Evolutionary conservation across 306 rosid species (phyloP).

Genomic region (Hippophae rhamnoides): DNA sequence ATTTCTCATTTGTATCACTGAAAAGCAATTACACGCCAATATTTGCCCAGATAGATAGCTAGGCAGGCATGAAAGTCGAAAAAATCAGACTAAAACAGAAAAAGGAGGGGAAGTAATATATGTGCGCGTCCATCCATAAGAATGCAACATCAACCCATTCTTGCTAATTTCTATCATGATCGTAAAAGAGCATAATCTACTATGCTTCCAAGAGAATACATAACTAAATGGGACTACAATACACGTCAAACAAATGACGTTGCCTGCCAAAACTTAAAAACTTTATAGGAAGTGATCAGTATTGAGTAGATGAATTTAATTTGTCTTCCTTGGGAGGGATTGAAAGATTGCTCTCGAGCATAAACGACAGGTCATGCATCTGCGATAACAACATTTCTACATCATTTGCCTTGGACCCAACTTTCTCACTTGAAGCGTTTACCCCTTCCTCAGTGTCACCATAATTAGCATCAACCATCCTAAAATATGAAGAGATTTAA

Average conservation of each 20-base stretch:
- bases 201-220: neutral
- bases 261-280: neutral
- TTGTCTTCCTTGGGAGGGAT: slow-evolving; percentile 49
- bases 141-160: too few species aligned
- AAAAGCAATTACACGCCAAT: too few species aligned
- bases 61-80: too few species aligned
- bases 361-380: slow-evolving; percentile 80
- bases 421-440: slow-evolving; percentile 26
- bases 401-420: slow-evolving; percentile 35
- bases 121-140: too few species aligned
- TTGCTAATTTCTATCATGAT: too few species aligned
- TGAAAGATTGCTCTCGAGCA: slow-evolving; percentile 64
- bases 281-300: neutral
- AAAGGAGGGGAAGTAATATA: too few species aligned
- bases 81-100: too few species aligned
- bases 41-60: too few species aligned
- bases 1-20: too few species aligned
- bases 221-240: neutral
- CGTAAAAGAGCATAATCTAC: too few species aligned
- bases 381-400: slow-evolving; percentile 50
- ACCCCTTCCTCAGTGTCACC: slow-evolving; percentile 6
- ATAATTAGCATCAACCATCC: slow-evolving; percentile 32
- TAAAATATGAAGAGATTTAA: slow-evolving; percentile 22
- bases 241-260: neutral
- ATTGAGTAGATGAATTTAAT: slow-evolving; percentile 12